A percentile compares a stretch with the other conserved stretches of the same genome.
These are phyloP conservation scores for Pisolithus albus DNA, from an alignment of 768 basidiomycete species.

Conservation along the genomic window DNA sequence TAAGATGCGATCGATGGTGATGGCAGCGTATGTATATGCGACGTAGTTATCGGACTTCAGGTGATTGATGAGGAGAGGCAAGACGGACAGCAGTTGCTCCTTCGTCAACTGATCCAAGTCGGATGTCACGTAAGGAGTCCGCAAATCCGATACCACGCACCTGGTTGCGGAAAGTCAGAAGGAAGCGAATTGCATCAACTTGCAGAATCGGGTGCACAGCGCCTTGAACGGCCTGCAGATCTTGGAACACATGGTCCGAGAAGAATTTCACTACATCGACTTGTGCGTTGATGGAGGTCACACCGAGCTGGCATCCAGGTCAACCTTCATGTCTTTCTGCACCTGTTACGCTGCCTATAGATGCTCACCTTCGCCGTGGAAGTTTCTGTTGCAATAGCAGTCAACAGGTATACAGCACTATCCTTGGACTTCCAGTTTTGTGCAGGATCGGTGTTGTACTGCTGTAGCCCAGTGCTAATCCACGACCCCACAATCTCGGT, in stretches of 20 bases:
- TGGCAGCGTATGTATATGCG: conserved; percentile 92
- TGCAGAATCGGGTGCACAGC: conserved; percentile 84
- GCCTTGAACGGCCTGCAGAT: conserved; percentile 65
- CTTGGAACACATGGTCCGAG: conserved; percentile 82
- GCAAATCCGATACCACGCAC: conserved; percentile 32
- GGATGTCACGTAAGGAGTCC: background rate
- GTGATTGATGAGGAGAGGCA: conserved; percentile 81
- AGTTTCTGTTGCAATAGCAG: conserved; percentile 88
- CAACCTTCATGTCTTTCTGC: background rate
- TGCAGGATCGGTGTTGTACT: conserved; percentile 56
- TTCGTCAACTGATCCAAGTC: conserved; percentile 65
- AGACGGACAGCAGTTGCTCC: conserved; percentile 83
- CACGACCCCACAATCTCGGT: conserved; percentile 84
- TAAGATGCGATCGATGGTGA: conserved; percentile 93
- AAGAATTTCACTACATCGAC: conserved; percentile 96
- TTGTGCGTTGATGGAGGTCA: conserved; percentile 86
- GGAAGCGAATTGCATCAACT: conserved; percentile 92
- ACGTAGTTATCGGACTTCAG: conserved; percentile 83
- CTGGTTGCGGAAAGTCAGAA: conserved; percentile 95
- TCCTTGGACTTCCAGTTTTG: conserved; percentile 89
- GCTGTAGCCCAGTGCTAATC: conserved; percentile 65
- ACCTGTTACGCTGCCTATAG: conserved; percentile 4
- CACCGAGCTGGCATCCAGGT: conserved; percentile 58
- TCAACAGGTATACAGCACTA: conserved; percentile 85
- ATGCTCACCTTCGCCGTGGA: conserved; percentile 69